A percentile compares a stretch with the other conserved stretches of the same genome.
These are phyloP conservation scores for Leucocoprinus leucothites DNA, from an alignment of 768 basidiomycete genomes.

Conservation along the genomic window DNA sequence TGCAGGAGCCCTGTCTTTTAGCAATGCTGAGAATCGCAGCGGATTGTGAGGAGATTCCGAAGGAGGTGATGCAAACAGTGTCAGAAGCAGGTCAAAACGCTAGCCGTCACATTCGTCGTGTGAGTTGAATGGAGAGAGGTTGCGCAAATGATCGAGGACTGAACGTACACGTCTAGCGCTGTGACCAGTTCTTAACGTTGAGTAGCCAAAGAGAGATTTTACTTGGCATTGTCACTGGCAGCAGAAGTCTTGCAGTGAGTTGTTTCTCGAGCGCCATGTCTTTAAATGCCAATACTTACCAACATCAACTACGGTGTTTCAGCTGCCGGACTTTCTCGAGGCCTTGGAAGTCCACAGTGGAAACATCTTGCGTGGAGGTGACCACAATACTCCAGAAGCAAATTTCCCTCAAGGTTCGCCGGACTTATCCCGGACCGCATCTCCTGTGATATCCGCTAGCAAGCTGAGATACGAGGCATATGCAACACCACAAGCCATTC, in stretches of 20 bases:
- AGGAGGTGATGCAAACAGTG: conserved; percentile 40
- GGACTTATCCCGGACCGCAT: conserved; percentile 6
- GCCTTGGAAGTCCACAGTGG: conserved; percentile 38
- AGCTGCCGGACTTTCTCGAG: conserved; percentile 73
- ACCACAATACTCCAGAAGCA: conserved; percentile 9
- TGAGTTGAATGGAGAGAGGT: neutral
- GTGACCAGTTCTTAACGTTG: conserved; percentile 61
- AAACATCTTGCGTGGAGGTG: conserved; percentile 15
- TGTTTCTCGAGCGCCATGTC: neutral
- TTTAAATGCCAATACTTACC: neutral
- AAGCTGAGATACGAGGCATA: conserved; percentile 72
- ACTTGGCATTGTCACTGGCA: conserved; percentile 41
- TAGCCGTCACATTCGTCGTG: conserved; percentile 48
- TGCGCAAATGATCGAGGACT: neutral
- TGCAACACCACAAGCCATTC: conserved; percentile 52
- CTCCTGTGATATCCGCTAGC: conserved; percentile 20
- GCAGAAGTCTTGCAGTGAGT: conserved; percentile 53
- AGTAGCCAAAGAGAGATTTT: conserved; percentile 43
- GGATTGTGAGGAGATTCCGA: conserved; percentile 49
- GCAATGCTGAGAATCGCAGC: conserved; percentile 67
- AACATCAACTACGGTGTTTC: neutral
- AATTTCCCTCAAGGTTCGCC: conserved; percentile 13
- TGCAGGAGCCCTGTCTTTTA: conserved; percentile 72
- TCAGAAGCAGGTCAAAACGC: conserved; percentile 38
- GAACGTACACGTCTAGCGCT: conserved; percentile 48